These are phyloP conservation scores for Daldinia loculata DNA, from an alignment of 495 filamentous ascomycete species.

Conservation along the genomic window DNA sequence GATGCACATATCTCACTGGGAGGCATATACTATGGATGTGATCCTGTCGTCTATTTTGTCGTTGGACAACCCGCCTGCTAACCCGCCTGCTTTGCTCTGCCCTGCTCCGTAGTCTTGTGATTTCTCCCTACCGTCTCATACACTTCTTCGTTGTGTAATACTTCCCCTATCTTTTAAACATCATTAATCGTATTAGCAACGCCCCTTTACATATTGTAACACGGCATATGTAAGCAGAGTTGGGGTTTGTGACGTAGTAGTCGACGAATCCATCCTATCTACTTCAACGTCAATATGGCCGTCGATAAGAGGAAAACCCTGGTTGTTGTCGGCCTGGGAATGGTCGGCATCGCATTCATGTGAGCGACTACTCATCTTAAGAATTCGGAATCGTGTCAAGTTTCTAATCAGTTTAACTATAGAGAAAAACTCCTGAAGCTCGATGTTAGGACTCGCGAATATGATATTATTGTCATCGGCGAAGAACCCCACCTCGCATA, in stretches of 20 bases:
- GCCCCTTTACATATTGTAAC: constrained; percentile 3
- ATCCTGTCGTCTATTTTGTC: constrained; percentile 9
- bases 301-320: constrained; percentile 68
- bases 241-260: constrained; percentile 28
- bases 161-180: too few relatives aligned
- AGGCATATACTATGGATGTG: neutral
- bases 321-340: constrained; percentile 90
- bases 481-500: constrained; percentile 94
- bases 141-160: neutral
- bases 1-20: constrained; percentile 30
- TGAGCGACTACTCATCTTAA: constrained; percentile 52
- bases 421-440: constrained; percentile 92
- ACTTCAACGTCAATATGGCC: constrained; percentile 41
- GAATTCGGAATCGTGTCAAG: constrained; percentile 71
- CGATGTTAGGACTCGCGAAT: constrained; percentile 78
- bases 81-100: neutral
- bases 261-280: neutral
- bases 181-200: neutral
- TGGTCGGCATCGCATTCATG: constrained; percentile 97
- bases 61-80: neutral
- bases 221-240: constrained; percentile 15
- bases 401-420: constrained; percentile 7
- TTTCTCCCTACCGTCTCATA: neutral
- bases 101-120: neutral
- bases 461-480: constrained; percentile 88